Evolutionary conservation across 2,329 filamentous ascomycete genomes (phyloP).

Genomic region (Colletotrichum lupini): DNA sequence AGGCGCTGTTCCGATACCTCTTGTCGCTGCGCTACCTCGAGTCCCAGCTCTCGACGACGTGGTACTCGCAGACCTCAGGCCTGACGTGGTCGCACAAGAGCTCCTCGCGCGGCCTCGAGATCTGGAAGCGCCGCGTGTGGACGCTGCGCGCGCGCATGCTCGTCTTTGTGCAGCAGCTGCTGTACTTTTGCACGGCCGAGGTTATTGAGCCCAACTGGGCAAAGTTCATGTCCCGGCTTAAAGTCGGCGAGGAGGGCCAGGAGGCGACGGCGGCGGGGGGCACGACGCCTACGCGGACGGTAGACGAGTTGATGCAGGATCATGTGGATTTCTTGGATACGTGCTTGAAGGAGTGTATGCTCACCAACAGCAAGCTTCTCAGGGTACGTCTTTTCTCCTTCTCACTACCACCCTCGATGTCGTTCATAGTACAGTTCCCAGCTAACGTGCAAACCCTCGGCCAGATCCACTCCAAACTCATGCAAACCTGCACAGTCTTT

Average conservation of each 20-base stretch:
- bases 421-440: too few relatives aligned
- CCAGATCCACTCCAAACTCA: constrained; percentile 96
- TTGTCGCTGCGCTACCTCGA: constrained; percentile 91
- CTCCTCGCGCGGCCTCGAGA: constrained; percentile 78
- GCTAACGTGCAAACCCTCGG: constrained; percentile 19
- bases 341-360: constrained; percentile 98
- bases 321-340: constrained; percentile 98
- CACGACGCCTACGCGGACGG: constrained; percentile 71
- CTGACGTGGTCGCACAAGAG: constrained; percentile 86
- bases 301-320: constrained; percentile 98
- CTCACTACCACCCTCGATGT: neutral
- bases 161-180: constrained; percentile 94
- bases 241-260: constrained; percentile 63
- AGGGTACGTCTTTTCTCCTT: constrained; percentile 69
- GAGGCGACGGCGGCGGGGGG: constrained; percentile 38
- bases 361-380: constrained; percentile 94
- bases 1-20: constrained; percentile 94
- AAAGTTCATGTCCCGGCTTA: constrained; percentile 88
- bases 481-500: constrained; percentile 95
- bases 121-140: constrained; percentile 94
- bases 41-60: constrained; percentile 84
- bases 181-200: constrained; percentile 97
- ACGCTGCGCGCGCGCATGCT: constrained; percentile 94
- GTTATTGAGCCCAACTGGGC: constrained; percentile 99
- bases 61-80: constrained; percentile 88